Evolutionary conservation across 2,329 filamentous ascomycete species (phyloP).

Genomic region (Aspergillus oerlinghausenensis): DNA sequence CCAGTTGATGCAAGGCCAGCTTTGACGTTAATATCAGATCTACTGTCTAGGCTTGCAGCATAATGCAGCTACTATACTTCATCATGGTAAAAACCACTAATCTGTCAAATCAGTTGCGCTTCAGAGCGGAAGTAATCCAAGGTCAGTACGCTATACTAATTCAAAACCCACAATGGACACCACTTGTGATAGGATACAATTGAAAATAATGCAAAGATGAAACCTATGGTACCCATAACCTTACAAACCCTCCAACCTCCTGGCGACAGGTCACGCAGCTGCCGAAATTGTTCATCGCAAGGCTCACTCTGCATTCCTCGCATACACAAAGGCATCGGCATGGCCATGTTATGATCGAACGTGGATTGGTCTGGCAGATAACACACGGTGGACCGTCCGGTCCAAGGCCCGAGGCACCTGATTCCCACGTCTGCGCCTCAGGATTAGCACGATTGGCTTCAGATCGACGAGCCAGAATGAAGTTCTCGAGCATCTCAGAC

Average conservation of each 20-base stretch:
- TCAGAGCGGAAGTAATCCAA: neutral
- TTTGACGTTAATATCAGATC: neutral
- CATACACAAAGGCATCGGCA: constrained; percentile 92
- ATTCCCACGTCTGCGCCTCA: constrained; percentile 53
- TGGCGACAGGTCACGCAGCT: constrained; percentile 92
- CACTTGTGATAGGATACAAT: neutral
- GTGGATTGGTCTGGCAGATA: constrained; percentile 79
- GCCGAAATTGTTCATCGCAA: constrained; percentile 96
- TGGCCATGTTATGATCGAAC: constrained; percentile 92
- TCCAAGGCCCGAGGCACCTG: constrained; percentile 69
- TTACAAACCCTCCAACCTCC: constrained; percentile 82
- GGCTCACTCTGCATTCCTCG: constrained; percentile 87
- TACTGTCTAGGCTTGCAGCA: neutral
- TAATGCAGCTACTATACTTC: neutral
- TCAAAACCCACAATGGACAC: neutral
- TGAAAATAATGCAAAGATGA: neutral
- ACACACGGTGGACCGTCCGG: constrained; percentile 79
- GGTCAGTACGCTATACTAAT: neutral
- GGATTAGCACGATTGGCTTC: constrained; percentile 18
- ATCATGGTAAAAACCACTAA: neutral
- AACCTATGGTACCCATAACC: constrained; percentile 73
- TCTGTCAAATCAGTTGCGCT: neutral
- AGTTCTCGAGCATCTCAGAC: constrained; percentile 53
- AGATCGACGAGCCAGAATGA: constrained; percentile 53
- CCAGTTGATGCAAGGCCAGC: neutral